Evolutionary conservation across 139 green algal genomes (phyloP), one percentile per base, ranked within the genome.

Genomic region (Raphidocelis subcapitata): DNA sequence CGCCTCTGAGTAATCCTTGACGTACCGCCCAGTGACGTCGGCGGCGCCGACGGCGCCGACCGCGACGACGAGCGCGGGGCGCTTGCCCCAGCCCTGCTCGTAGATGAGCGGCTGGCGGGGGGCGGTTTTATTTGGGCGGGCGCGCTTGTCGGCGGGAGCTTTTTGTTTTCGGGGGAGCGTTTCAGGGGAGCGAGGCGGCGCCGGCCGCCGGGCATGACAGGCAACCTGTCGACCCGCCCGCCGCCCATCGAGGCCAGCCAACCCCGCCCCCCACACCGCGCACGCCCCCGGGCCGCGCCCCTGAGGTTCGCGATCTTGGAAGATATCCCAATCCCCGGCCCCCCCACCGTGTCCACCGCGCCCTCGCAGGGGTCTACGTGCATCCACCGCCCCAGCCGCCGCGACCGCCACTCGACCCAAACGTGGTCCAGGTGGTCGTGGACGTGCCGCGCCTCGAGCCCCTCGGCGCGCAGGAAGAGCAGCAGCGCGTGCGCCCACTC

Each of bases 41-140:
- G 20, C 51, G 0, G 86, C 80, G 5, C 86, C 88, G 46, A 74
- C 29, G 3, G 41, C 64, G 28, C 80, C 79, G 10, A 89, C 81
- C 0, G 79, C 91, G n/a, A 97, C n/a, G 26, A 93, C 86, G 36
- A 93, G 92, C 0, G 29, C 74, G 41, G 93, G 77, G 79, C 76
- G 36, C 76, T 97, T 97, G 61, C 88, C 89, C 92, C 92, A 97
- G 3, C 92, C 92, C 12, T 61, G 61, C 79, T 92, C 86, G 66
- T 96, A 96, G 49, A 94, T 69, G 56, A 93, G 72, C 18, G 87
- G 86, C 47, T 74, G 73, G 79, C 8, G 41, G 8, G 8, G 41
- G 41, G 41, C 8, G 8, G 41, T 49, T 49, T 8, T 49, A 12
- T 8, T n/a, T n/a, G n/a, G n/a, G n/a, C n/a, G n/a, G n/a, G n/a